phyloP scores from a whole-genome alignment of 1,284 basidiomycete species.

The Mrakiaceae sp. region DNA sequence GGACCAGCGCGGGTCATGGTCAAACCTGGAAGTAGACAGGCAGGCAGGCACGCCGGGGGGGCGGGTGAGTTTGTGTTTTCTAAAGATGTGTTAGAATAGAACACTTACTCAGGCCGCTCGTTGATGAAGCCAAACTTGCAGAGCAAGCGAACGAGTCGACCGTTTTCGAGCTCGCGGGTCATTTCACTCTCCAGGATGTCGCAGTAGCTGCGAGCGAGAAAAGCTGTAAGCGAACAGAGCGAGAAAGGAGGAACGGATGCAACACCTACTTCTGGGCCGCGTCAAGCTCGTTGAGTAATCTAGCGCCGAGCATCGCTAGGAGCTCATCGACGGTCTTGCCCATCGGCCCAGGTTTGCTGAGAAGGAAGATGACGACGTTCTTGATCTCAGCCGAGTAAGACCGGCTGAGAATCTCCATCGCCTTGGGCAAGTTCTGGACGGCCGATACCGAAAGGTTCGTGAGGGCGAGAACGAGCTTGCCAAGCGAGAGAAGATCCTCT shows the following conservation, averaged over 20 bases:
- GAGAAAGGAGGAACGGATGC: not conserved
- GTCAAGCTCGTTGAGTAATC: conserved; percentile 69
- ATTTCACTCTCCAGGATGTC: conserved; percentile 79
- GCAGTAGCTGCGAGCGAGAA: conserved; percentile 43
- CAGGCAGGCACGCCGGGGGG: not conserved
- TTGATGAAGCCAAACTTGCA: conserved; percentile 98
- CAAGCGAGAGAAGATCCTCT: conserved; percentile 81
- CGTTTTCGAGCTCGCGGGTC: conserved; percentile 89
- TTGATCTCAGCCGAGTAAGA: conserved; percentile 73
- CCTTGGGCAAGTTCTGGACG: conserved; percentile 56
- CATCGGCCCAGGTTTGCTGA: conserved; percentile 53
- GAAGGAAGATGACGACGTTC: conserved; percentile 63
- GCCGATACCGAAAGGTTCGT: conserved; percentile 45
- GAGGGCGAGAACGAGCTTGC: conserved; percentile 69
- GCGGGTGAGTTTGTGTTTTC: not conserved
- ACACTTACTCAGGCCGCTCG: conserved; percentile 82
- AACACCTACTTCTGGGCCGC: conserved; percentile 58
- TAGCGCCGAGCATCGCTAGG: conserved; percentile 63
- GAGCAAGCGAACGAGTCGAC: conserved; percentile 77
- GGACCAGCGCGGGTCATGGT: conserved; percentile 89
- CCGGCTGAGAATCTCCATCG: conserved; percentile 62
- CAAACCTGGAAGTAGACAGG: conserved; percentile 51
- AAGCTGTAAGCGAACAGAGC: not conserved
- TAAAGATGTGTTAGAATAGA: not conserved
- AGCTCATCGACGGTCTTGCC: conserved; percentile 63